Base-by-base conservation (phyloP, 2,329 filamentous ascomycete genomes). In the Didymella segeticola region DNA sequence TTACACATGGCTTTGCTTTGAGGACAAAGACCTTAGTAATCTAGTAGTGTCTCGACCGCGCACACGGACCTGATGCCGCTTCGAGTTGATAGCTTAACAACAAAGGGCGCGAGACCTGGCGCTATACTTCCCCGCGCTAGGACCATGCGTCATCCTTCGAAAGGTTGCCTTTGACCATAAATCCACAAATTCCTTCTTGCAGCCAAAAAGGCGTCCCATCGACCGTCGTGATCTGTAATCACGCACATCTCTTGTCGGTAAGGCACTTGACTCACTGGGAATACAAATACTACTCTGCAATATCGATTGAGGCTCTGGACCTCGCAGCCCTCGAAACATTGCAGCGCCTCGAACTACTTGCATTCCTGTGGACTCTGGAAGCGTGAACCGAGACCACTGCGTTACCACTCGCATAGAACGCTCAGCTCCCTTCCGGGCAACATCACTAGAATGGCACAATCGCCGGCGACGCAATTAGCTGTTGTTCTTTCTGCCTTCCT, bases 401-500 rank as follows among this genome's bases (percentile, higher is more conserved):
- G 19, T 46, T 43, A 31, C 43, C 11, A 43, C 38, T 19, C 14
- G 26, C 42, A 46, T 15, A 30, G 39, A n/a, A 46, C 29, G 10
- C 41, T 42, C 23, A 23, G 33, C 26, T 26, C 39, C 34, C 33
- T 45, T 14, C 43, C 39, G 27, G 22, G 25, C 11, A 14, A 6
- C 19, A 34, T 34, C 46, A 22, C 17, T 7, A 56, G 19, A 11
- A 73, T 73, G 71, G 63, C 57, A n/a, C 45, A 63, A 12, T 66
- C 68, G 12, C 57, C 47, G 19, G 31, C 53, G 14, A 61, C 60
- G n/a, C 68, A 70, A 47, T 46, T 43, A 19, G 64, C 64, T 4
- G 56, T 72, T 5, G 45, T 71, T 3, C 52, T 72, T 6, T 57
- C 63, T 1, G 53, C 61, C 9, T 70, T 73, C 31, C 37, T 73